Evolutionary conservation across 768 basidiomycete genomes (phyloP), one percentile per base, ranked within the genome.

Genomic region (Leccinum subtestaceum): DNA sequence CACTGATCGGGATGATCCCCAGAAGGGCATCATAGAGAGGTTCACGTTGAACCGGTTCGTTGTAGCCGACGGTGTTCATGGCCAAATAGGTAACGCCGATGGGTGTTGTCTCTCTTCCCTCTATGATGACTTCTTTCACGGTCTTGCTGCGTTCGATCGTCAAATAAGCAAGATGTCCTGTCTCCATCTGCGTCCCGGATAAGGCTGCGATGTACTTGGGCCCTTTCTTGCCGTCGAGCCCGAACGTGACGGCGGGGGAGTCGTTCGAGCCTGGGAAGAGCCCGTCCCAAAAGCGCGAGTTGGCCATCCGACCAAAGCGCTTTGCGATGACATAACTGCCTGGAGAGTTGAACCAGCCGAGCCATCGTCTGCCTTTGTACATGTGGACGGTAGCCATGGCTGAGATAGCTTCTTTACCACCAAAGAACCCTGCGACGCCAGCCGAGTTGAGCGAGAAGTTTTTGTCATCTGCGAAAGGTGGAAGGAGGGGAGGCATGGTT

Each of bases 271-370:
- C 70, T 4, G 74, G 75, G 52, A 70, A 76, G 0, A 76, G 45
- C 9, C 70, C 72, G 48, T 68, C 64, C 75, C 75, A 76, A 45
- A 75, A 60, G 8, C 65, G 65, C 3, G 67, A 65, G 21, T 67
- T 63, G 0, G 75, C 74, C 52, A 75, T 60, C 25, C 65, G 56
- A 6, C 72, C 73, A 45, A 74, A 75, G 17, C 60, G 63, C 59
- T 67, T 76, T 9, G 73, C 75, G 36, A 76, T 47, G 0, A 58
- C 63, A 55, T 71, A 70, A 50, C 72, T 72, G 8, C 75, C 74
- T 0, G 75, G 75, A 6, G 74, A 70, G 25, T 75, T 75, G 51
- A 63, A 76, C 71, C 70, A 76, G 1, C 75, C 75, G 5, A 76
- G 59, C 68, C 66, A 76, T 19, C 63, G 68, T 54, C 72, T 64